Evolutionary conservation across 352 stramenopile species (phyloP).

Genomic region (Globisporangium canariense): DNA sequence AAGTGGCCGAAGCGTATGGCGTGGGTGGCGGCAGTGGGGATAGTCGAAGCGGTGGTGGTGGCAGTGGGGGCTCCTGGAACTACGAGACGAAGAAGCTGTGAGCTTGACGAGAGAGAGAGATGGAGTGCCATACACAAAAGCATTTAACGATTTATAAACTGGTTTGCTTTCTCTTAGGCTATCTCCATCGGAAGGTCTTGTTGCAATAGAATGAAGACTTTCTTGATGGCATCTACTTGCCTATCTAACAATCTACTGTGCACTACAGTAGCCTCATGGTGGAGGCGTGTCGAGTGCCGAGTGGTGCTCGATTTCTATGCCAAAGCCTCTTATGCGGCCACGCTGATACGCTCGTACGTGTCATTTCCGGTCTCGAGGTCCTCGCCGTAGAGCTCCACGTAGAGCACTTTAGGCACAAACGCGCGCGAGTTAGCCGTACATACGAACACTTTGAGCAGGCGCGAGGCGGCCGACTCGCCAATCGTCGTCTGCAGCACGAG

Average conservation of each 20-base stretch:
- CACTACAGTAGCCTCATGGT: background rate
- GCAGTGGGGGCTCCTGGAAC: constrained; percentile 29
- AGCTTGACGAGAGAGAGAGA: constrained; percentile 1
- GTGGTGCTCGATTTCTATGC: background rate
- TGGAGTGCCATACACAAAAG: background rate
- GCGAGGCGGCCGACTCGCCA: constrained; percentile 28
- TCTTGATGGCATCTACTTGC: background rate
- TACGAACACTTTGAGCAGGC: constrained; percentile 74
- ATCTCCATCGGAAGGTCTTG: background rate
- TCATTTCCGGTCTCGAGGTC: constrained; percentile 40
- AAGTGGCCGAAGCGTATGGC: constrained; percentile 78
- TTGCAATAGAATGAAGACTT: background rate
- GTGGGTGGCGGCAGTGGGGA: constrained; percentile 20
- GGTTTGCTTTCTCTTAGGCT: constrained; percentile 1
- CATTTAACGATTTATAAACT: constrained; percentile 12
- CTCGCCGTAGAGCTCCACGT: constrained; percentile 71
- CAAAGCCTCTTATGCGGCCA: constrained; percentile 19
- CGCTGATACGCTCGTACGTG: constrained; percentile 61
- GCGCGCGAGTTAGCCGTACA: constrained; percentile 48
- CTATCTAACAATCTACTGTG: background rate
- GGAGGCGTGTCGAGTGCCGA: background rate
- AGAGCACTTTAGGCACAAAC: constrained; percentile 75
- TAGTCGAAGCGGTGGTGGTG: constrained; percentile 4
- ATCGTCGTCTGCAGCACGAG: constrained; percentile 62
- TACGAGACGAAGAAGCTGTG: constrained; percentile 68